Percentiles rank a stretch among this genome's conserved stretches.
These are phyloP conservation scores for Pleurotus cornucopiae DNA, from an alignment of 768 basidiomycete species.

Conservation along the genomic window DNA sequence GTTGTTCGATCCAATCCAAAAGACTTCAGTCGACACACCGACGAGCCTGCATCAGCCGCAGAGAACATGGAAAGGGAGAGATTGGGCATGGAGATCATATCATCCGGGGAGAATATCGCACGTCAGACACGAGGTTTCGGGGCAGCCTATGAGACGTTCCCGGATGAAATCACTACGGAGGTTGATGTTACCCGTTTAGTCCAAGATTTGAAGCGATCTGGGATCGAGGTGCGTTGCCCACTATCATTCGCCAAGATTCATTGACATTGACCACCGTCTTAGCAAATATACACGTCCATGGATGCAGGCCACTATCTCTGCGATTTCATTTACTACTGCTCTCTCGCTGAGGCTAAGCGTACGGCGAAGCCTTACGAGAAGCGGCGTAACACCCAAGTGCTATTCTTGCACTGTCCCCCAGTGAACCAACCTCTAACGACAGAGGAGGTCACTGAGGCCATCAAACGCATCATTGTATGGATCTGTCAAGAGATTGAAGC, in stretches of 20 bases:
- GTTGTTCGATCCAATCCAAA: constrained; percentile 36
- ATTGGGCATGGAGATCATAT: constrained; percentile 32
- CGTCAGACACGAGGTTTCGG: constrained; percentile 37
- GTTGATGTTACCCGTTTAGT: constrained; percentile 57
- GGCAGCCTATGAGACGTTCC: constrained; percentile 50
- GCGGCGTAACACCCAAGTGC: constrained; percentile 43
- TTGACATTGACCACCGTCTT: constrained; percentile 8
- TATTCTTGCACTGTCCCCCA: constrained; percentile 73
- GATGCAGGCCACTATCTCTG: constrained; percentile 76
- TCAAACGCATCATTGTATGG: constrained; percentile 61
- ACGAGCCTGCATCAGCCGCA: constrained; percentile 25
- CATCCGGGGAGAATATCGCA: constrained; percentile 28
- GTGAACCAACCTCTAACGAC: constrained; percentile 59
- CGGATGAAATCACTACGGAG: constrained; percentile 55
- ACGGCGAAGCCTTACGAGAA: constrained; percentile 38
- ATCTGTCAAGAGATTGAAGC: constrained; percentile 39
- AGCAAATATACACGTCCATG: constrained; percentile 71
- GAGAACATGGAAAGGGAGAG: constrained; percentile 33
- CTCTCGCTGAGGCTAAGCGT: constrained; percentile 63
- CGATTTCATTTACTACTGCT: constrained; percentile 76
- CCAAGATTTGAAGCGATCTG: constrained; percentile 47
- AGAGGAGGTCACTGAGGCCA: constrained; percentile 63
- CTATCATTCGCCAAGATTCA: background rate
- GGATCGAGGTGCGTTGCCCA: constrained; percentile 37
- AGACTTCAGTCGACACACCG: constrained; percentile 35